Conservation (phyloP, 352 stramenopile species). For the Globisporangium parvum region DNA sequence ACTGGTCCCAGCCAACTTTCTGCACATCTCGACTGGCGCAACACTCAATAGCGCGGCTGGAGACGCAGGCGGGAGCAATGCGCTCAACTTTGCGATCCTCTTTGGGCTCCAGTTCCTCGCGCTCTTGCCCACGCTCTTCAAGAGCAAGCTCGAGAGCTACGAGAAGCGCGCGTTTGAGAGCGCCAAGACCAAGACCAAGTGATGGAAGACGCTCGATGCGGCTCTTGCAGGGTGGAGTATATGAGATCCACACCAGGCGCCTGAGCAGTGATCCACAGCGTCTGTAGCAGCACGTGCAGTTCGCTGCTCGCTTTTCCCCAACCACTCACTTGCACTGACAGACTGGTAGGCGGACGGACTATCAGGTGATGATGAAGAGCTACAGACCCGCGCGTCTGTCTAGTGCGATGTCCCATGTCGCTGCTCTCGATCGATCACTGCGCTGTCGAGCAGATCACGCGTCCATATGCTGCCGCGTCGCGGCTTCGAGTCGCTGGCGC, state of each 20-base stretch:
- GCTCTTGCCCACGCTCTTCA: constrained; percentile 77
- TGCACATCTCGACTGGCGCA: constrained; percentile 80
- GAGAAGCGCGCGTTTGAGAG: constrained; percentile 66
- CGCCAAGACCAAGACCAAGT: constrained; percentile 36
- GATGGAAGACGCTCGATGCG: not conserved
- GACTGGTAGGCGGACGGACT: too few species aligned
- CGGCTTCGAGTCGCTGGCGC: constrained; percentile 26
- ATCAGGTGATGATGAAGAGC: too few species aligned
- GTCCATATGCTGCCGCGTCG: not conserved
- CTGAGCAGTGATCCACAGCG: too few species aligned
- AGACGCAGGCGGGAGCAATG: constrained; percentile 48
- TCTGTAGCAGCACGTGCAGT: too few species aligned
- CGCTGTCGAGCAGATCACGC: not conserved
- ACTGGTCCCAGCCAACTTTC: constrained; percentile 74
- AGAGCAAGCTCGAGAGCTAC: constrained; percentile 82
- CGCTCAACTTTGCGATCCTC: constrained; percentile 74
- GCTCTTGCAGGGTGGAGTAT: too few species aligned
- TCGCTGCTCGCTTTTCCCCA: too few species aligned
- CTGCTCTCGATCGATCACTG: too few species aligned
- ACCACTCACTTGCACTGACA: too few species aligned
- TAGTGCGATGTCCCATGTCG: too few species aligned
- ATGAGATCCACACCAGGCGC: too few species aligned
- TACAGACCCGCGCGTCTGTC: too few species aligned
- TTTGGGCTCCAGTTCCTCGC: constrained; percentile 84
- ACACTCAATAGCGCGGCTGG: constrained; percentile 69